Evolutionary conservation across 257 asterid genomes (phyloP).

Genomic region (Gentiana straminea): DNA sequence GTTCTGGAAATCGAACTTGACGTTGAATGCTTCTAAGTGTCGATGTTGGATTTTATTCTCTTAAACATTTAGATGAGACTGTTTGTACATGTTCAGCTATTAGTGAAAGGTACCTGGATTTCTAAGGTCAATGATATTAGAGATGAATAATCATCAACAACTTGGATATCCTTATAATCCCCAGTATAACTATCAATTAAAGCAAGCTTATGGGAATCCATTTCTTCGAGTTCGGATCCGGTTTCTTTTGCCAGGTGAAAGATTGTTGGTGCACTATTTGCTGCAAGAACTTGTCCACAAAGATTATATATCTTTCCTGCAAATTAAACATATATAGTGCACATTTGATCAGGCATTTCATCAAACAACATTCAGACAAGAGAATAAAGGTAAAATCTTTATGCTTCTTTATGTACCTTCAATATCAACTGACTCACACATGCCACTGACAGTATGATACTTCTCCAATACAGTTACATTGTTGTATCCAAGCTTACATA

Average conservation of each 20-base stretch:
- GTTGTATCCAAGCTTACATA: constrained; percentile 45
- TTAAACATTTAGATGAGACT: no score
- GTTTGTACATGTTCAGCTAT: no score
- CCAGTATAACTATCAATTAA: constrained; percentile 60
- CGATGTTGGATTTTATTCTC: no score
- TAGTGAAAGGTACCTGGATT: constrained; percentile 41
- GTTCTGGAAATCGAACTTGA: no score
- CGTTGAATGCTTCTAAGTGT: no score
- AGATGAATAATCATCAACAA: constrained; percentile 75
- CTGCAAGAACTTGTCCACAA: constrained; percentile 87
- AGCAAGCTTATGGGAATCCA: constrained; percentile 64
- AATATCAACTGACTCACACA: constrained; percentile 72
- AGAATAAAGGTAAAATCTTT: background rate
- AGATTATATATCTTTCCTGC: constrained; percentile 72
- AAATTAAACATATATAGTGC: background rate
- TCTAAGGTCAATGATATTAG: constrained; percentile 59
- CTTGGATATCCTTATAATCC: constrained; percentile 48
- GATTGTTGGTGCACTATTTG: constrained; percentile 26
- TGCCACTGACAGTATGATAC: constrained; percentile 73
- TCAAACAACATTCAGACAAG: background rate
- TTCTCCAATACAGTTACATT: constrained; percentile 61
- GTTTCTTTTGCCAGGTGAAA: constrained; percentile 58
- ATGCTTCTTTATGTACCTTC: constrained; percentile 35
- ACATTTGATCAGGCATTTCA: background rate
- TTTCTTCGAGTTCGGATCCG: constrained; percentile 54